Percentiles rank a stretch among this genome's conserved stretches.
Conservation (phyloP, 768 basidiomycete species). For the Podaxis sp. region DNA sequence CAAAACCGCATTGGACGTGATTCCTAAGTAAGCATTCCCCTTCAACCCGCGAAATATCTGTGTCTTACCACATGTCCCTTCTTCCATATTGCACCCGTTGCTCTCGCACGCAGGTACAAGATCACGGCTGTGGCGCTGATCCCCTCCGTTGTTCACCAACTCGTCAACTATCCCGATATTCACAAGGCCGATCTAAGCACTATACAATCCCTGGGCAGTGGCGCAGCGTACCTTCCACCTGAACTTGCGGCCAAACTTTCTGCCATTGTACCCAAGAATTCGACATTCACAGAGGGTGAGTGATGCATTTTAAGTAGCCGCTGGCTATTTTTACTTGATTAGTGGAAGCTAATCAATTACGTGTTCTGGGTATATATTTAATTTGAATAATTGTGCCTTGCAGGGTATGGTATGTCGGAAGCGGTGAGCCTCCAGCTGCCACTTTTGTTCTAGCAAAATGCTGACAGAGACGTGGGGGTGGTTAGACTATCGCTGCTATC, state of each 20-base stretch:
- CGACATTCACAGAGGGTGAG: constrained; percentile 47
- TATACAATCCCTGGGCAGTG: constrained; percentile 42
- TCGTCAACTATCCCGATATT: constrained; percentile 55
- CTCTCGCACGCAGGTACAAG: constrained; percentile 43
- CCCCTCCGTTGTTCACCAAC: constrained; percentile 65
- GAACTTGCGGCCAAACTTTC: constrained; percentile 45
- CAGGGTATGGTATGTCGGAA: constrained; percentile 77
- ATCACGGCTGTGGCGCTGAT: constrained; percentile 51
- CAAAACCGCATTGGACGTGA: constrained; percentile 46
- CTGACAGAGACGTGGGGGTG: not conserved
- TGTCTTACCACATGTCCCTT: not conserved
- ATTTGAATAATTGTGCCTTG: not conserved
- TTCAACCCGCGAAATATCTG: not conserved
- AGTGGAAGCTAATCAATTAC: no score
- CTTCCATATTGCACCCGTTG: not conserved
- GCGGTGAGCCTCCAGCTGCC: constrained; percentile 38
- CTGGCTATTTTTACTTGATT: not conserved
- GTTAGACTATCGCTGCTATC: constrained; percentile 56
- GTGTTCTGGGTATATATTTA: no score
- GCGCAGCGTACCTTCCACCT: constrained; percentile 69
- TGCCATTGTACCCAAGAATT: constrained; percentile 33
- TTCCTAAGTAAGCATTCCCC: constrained; percentile 51
- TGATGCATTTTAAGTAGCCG: not conserved
- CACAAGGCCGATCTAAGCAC: constrained; percentile 54
- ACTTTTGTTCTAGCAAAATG: not conserved